Conservation (phyloP, 495 filamentous ascomycete genomes). For the Aspergillus wentii region DNA sequence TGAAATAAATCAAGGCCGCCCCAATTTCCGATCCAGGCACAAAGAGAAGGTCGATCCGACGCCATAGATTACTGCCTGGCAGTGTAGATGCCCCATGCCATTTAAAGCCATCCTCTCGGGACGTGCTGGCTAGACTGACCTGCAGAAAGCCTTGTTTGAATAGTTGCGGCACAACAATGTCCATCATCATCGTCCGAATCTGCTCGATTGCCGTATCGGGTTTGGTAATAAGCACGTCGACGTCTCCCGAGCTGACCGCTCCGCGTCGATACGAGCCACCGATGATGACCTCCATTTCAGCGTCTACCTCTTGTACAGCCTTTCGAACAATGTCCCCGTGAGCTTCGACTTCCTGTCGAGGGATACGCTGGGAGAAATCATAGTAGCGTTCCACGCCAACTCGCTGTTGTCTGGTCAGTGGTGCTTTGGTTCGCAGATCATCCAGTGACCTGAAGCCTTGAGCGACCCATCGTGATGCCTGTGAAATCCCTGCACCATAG, state of each 20-base stretch:
- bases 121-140: slow-evolving; percentile 42
- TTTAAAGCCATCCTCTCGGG: slow-evolving; percentile 53
- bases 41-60: slow-evolving; percentile 81
- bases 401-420: slow-evolving; percentile 67
- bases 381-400: slow-evolving; percentile 78
- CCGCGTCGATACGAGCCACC: slow-evolving; percentile 87
- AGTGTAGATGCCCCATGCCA: slow-evolving; percentile 86
- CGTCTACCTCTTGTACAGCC: slow-evolving; percentile 58
- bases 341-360: slow-evolving; percentile 67
- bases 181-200: slow-evolving; percentile 61
- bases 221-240: slow-evolving; percentile 85
- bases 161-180: slow-evolving; percentile 59
- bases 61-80: slow-evolving; percentile 55
- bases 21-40: slow-evolving; percentile 80
- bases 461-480: slow-evolving; percentile 74
- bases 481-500: slow-evolving; percentile 70
- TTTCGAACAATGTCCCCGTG: slow-evolving; percentile 65
- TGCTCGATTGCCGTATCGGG: slow-evolving; percentile 46
- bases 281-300: slow-evolving; percentile 61
- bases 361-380: slow-evolving; percentile 81
- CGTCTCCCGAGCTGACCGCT: slow-evolving; percentile 66
- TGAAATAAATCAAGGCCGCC: slow-evolving; percentile 91
- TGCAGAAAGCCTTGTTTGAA: slow-evolving; percentile 57
- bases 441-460: slow-evolving; percentile 71
- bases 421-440: slow-evolving; percentile 60